Percentiles rank a stretch among this genome's conserved stretches.
These are phyloP conservation scores for Gynandropsis gynandra DNA, from an alignment of 345 rosid genomes.

Conservation along the genomic window DNA sequence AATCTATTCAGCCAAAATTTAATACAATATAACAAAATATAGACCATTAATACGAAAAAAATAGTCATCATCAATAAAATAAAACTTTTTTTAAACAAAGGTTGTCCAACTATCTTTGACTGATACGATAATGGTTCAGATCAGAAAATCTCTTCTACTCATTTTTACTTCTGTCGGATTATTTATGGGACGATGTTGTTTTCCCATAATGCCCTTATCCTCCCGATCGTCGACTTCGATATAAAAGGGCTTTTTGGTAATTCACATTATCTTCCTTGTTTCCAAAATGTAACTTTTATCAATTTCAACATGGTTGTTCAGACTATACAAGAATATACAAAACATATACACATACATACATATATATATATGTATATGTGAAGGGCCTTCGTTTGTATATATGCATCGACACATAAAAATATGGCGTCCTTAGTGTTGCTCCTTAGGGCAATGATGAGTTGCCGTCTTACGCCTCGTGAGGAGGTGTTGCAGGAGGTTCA, in stretches of 20 bases:
- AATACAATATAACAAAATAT: no score
- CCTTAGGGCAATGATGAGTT: slow-evolving; percentile 27
- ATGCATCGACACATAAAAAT: not conserved
- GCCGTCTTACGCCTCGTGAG: slow-evolving; percentile 25
- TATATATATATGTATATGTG: slow-evolving; percentile 3
- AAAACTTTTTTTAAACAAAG: no score
- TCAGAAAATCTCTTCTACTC: not conserved
- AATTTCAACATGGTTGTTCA: slow-evolving; percentile 21
- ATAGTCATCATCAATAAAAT: no score
- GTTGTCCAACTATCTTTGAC: slow-evolving; percentile 25
- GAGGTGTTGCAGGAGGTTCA: not conserved
- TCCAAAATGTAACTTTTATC: slow-evolving; percentile 5
- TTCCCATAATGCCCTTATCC: slow-evolving; percentile 10
- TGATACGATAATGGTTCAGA: slow-evolving; percentile 1
- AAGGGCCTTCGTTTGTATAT: slow-evolving; percentile 8
- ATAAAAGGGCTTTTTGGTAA: no score
- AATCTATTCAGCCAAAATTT: no score
- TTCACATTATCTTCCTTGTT: not conserved
- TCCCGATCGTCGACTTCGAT: no score
- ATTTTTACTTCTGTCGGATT: not conserved
- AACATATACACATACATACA: not conserved
- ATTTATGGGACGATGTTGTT: not conserved
- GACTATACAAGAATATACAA: slow-evolving; percentile 23
- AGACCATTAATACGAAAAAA: no score
- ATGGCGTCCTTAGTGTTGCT: slow-evolving; percentile 32